Evolutionary conservation across 306 rosid genomes (phyloP), one percentile per base, ranked within the genome.

Genomic region (Morella rubra): DNA sequence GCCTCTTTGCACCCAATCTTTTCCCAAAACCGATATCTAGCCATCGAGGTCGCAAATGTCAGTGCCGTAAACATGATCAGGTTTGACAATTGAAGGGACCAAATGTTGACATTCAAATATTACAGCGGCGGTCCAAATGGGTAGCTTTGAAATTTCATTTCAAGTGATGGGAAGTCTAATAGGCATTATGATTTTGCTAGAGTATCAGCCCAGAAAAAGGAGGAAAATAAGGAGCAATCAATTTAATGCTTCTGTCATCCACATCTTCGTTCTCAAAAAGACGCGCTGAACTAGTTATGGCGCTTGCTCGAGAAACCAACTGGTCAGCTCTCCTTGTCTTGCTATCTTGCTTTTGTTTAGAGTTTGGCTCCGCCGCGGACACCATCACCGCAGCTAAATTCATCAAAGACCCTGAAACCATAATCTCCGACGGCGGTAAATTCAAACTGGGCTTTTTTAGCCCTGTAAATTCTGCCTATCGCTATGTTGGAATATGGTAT

Each of bases 371-470:
- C 9, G 76, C 77, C 24, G 56, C 24, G 2, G 77, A 77, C 18
- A 74, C 76, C 0, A 80, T 85, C 58, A 50, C 82, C 20, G 44
- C 81, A 65, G 10, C 77, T 4, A 45, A 68, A 10, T 46, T 19
- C 79, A 62, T 85, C 77, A 81, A 53, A 0, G 71, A 79, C 53
- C 74, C 74, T 4, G 49, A 72, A 66, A 72, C 74, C 10, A 4
- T 82, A 24, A 60, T 5, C 9, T 81, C 81, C 19, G 46, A 40
- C 1, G 46, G 49, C 24, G 72, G 84, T 13, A 18, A 44, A 71
- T 85, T 80, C 66, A 75, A 78, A 13, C 47, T 90, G 32, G 90
- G 91, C 5, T 87, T 90, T 79, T 90, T 90, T 66, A 72, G 42
- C 46, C 84, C 82, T n/a, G 8, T 13, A 69, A 80, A 80, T 41